A percentile compares a stretch with the other conserved stretches of the same genome.
phyloP scores from a whole-genome alignment of 345 rosid species.

The Garcia nutans region DNA sequence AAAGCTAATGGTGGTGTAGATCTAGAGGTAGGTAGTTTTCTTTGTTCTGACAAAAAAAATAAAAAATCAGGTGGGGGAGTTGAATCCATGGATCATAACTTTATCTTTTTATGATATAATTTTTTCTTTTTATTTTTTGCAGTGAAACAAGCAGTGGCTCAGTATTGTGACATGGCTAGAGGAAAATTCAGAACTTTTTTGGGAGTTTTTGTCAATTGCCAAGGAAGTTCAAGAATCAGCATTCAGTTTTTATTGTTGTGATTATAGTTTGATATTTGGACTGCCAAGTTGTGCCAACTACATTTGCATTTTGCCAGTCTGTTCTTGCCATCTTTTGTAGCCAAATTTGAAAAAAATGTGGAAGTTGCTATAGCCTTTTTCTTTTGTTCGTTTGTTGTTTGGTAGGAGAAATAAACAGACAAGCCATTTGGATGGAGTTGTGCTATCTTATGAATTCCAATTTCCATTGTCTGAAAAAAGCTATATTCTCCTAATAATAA shows the following conservation, averaged over 20 bases:
- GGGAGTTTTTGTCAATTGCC: background rate
- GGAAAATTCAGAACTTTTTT: background rate
- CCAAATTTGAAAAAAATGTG: slow-evolving; percentile 3
- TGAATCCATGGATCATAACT: background rate
- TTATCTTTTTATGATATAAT: background rate
- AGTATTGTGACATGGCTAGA: background rate
- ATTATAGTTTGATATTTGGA: slow-evolving; percentile 21
- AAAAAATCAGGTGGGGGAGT: too few relatives aligned
- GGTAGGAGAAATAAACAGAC: background rate
- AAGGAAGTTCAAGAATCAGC: slow-evolving; percentile 18
- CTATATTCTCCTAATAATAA: too few relatives aligned
- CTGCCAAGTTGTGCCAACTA: background rate
- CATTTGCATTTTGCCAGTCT: slow-evolving; percentile 2
- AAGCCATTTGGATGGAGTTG: too few relatives aligned
- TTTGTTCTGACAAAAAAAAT: background rate
- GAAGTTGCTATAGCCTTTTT: background rate
- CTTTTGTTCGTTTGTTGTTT: background rate
- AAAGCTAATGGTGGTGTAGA: slow-evolving; percentile 43
- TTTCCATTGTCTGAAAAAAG: background rate
- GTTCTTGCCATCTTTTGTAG: background rate
- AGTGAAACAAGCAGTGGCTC: slow-evolving; percentile 11
- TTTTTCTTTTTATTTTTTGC: background rate
- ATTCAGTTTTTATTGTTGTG: slow-evolving; percentile 8
- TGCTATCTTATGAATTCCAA: background rate
- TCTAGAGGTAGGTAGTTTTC: slow-evolving; percentile 26